Evolutionary conservation across 202 grass and related monocot genomes (phyloP).

Genomic region (Panicum hallii): DNA sequence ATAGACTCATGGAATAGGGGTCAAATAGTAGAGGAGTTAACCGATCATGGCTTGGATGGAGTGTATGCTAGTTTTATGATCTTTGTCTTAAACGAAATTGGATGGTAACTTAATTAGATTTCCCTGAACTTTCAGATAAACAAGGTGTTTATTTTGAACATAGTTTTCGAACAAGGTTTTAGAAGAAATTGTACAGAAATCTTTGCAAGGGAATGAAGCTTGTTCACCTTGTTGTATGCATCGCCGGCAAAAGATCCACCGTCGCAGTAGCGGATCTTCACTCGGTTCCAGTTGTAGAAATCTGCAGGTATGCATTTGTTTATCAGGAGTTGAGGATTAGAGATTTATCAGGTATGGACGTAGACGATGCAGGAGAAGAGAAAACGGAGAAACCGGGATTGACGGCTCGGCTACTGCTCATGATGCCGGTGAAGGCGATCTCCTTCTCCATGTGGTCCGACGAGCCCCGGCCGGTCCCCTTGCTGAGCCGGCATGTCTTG

Average conservation of each 20-base stretch:
- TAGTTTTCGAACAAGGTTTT: not conserved
- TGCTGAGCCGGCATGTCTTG: slow-evolving; percentile 52
- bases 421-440: slow-evolving; percentile 70
- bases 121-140: no score
- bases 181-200: not conserved
- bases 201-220: not conserved
- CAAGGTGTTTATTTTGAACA: not conserved
- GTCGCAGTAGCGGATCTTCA: slow-evolving; percentile 67
- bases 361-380: not conserved
- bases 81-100: not conserved
- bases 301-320: slow-evolving; percentile 33
- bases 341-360: not conserved
- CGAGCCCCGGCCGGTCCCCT: slow-evolving; percentile 59
- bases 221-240: slow-evolving; percentile 1
- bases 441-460: slow-evolving; percentile 73
- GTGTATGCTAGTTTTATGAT: not conserved
- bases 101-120: not conserved
- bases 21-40: no score
- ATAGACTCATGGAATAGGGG: no score
- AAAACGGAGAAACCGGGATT: slow-evolving; percentile 64
- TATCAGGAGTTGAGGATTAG: not conserved
- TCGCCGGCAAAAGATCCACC: slow-evolving; percentile 64
- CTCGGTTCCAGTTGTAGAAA: slow-evolving; percentile 91
- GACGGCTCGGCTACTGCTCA: slow-evolving; percentile 56
- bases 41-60: not conserved